Evolutionary conservation across 306 rosid genomes (phyloP), one percentile per base, ranked within the genome.

Genomic region (Quercus dentata): DNA sequence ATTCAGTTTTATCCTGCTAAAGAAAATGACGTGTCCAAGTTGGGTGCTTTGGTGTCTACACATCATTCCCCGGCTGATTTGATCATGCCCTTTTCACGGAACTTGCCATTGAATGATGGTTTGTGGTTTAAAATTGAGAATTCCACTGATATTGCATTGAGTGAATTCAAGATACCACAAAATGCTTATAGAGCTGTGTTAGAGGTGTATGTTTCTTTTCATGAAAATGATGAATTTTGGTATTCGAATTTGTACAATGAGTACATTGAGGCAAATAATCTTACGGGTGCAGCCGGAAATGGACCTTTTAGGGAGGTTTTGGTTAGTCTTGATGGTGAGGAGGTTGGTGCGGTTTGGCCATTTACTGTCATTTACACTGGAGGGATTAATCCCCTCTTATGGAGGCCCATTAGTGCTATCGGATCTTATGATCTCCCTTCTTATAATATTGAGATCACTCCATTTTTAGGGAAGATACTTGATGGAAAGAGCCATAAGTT

Each of bases 221-320:
- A 95, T 76, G 99, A 95, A 83, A 95, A 84, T 58, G 99, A 95
- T 81, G 98, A 95, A 55, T 90, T 81, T 76, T 95, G 98, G 97
- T 95, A 91, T 76, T 8, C 83, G 2, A 95, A 92, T 86, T 88
- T 62, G 33, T 86, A 94, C 1, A 84, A 90, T 75, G 96, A 91
- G 4, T 95, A 93, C 76, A 74, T 91, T 73, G 10, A 46, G 65
- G 96, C 91, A 1, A 95, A 90, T 27, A 90, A 90, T 21, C 86
- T 90, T 13, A 86, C 87, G 17, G 70, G 10, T 76, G 77, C 78
- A 1, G 88, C 97, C 3, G 97, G 97, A 28, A 90, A 92, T 83
- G 99, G 99, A 20, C 87, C 98, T 5, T 95, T 93, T 76, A 89
- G 99, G 88, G 98, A 95, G 87, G 92, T 95, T 80, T 82, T 91